Conservation (phyloP, 495 filamentous ascomycete genomes). For the Cenococcum geophilum region DNA sequence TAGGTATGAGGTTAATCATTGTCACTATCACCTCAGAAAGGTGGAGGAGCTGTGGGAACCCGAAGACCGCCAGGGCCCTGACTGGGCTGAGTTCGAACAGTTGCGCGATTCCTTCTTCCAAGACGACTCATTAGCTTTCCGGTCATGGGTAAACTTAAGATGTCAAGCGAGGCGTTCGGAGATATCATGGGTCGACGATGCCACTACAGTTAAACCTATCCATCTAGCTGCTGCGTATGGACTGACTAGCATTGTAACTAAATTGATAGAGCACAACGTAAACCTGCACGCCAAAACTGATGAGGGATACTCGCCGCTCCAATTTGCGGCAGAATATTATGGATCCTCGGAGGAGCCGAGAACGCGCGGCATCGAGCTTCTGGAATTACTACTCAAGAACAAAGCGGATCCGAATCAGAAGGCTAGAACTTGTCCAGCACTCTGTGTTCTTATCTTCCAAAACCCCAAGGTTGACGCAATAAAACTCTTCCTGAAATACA, state of each 20-base stretch:
- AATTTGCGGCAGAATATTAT: neutral
- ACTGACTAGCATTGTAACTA: neutral
- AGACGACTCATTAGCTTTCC: neutral
- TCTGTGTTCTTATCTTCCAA: neutral
- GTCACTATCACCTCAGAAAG: neutral
- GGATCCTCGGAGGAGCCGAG: neutral
- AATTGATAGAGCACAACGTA: neutral
- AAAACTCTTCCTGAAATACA: neutral
- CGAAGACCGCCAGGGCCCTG: neutral
- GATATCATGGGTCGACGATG: neutral
- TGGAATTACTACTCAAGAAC: neutral
- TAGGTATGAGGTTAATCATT: constrained; percentile 1
- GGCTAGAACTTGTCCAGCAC: neutral
- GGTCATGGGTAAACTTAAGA: neutral
- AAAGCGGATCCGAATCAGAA: neutral
- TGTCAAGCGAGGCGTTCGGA: neutral
- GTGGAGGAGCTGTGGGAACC: neutral
- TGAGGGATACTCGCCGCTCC: neutral
- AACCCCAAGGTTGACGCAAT: neutral
- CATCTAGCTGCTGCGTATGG: neutral
- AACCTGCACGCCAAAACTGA: neutral
- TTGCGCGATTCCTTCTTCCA: neutral
- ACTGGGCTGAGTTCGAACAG: neutral
- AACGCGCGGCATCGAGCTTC: neutral
- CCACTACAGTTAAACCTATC: neutral